A percentile compares a stretch with the other conserved stretches of the same genome.
Evolutionary conservation across 2,329 filamentous ascomycete species (phyloP).

Genomic region (Nemania diffusa): DNA sequence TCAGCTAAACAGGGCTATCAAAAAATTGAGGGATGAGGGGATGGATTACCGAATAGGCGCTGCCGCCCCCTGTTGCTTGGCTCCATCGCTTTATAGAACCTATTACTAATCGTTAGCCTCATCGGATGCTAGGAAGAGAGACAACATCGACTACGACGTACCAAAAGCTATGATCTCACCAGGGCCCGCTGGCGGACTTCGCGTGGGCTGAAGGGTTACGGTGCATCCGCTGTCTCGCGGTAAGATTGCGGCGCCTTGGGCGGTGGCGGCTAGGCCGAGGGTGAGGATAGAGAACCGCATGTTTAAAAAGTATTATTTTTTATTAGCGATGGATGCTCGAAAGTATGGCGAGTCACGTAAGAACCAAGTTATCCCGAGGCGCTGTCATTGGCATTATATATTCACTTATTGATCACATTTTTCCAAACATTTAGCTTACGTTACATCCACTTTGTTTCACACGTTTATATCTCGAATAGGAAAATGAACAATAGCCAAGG

Average conservation of each 20-base stretch:
- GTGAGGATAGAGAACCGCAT: slow-evolving; percentile 14
- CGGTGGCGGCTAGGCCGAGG: slow-evolving; percentile 10
- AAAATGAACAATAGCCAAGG: background rate
- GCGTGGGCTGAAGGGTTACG: slow-evolving; percentile 13
- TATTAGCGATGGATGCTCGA: background rate
- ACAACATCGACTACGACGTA: background rate
- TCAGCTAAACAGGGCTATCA: background rate
- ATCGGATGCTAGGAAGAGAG: background rate
- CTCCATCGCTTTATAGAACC: slow-evolving; percentile 11
- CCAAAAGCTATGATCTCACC: slow-evolving; percentile 12
- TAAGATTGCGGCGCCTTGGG: slow-evolving; percentile 1
- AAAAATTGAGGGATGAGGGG: background rate
- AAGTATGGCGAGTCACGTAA: background rate
- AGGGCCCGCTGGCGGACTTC: background rate
- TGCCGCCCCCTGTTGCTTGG: background rate
- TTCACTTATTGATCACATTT: background rate
- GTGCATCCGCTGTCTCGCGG: slow-evolving; percentile 18
- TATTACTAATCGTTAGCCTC: background rate
- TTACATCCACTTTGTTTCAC: background rate
- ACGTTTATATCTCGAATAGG: background rate
- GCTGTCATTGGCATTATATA: background rate
- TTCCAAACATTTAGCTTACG: background rate
- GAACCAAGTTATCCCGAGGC: background rate
- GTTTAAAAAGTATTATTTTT: background rate
- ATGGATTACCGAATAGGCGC: slow-evolving; percentile 8